Percentiles rank a stretch among this genome's conserved stretches.
phyloP scores from a whole-genome alignment of 2,329 filamentous ascomycete species.

The Paraconiothyrium sp. region DNA sequence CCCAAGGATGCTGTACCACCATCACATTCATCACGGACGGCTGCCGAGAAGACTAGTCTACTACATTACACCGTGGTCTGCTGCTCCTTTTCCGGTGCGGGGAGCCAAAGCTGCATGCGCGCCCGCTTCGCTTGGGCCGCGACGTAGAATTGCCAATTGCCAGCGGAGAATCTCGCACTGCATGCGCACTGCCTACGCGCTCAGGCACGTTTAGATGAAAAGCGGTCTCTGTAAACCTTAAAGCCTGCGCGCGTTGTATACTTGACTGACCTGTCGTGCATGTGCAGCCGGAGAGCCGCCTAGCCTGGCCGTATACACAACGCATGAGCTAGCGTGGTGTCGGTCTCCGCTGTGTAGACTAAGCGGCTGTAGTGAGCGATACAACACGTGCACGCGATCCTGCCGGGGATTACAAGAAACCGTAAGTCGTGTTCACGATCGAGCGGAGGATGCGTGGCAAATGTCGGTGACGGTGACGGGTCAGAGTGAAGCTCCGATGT shows the following conservation, averaged over 20 bases:
- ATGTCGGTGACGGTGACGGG: neutral
- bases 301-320: neutral
- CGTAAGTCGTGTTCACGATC: neutral
- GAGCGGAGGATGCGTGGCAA: neutral
- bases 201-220: neutral
- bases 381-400: slow-evolving; percentile 8
- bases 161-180: slow-evolving; percentile 1
- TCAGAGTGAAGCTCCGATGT: neutral
- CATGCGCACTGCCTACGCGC: neutral
- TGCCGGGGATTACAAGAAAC: slow-evolving; percentile 4
- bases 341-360: slow-evolving; percentile 4
- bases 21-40: too few species aligned
- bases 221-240: slow-evolving; percentile 1
- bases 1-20: too few species aligned
- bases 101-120: neutral
- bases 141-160: neutral
- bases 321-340: neutral
- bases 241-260: too few species aligned
- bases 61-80: too few species aligned
- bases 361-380: neutral
- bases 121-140: too few species aligned
- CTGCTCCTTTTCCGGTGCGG: neutral
- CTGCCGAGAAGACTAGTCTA: too few species aligned
- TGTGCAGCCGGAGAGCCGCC: slow-evolving; percentile 1
- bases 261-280: neutral